Conservation (phyloP, 352 stramenopile species). For the Peronospora farinosa region DNA sequence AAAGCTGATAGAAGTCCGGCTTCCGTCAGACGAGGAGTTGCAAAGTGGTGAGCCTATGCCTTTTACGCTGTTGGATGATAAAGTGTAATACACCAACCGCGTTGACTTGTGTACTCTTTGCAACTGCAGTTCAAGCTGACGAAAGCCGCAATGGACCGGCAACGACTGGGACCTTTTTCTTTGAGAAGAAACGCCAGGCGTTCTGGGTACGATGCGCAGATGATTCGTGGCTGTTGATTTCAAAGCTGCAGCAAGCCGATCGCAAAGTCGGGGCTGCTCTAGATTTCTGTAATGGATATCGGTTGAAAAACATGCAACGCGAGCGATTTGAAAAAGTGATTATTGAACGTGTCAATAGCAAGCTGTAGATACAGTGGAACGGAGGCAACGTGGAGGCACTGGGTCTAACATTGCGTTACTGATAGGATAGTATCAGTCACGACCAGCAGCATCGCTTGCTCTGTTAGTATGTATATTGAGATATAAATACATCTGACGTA, state of each 20-base stretch:
- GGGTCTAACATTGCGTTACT: too few species aligned
- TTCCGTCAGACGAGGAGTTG: slow-evolving; percentile 41
- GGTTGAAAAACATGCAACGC: slow-evolving; percentile 54
- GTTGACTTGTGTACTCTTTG: slow-evolving; percentile 3
- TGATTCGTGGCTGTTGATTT: slow-evolving; percentile 57
- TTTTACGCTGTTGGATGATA: neutral
- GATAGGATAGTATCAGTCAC: too few species aligned
- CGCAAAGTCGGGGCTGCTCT: slow-evolving; percentile 52
- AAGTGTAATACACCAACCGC: neutral
- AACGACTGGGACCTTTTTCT: slow-evolving; percentile 52
- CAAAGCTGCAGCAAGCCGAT: slow-evolving; percentile 62
- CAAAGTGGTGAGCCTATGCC: slow-evolving; percentile 25
- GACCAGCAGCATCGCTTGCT: too few species aligned
- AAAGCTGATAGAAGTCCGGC: slow-evolving; percentile 59
- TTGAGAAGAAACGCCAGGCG: slow-evolving; percentile 61
- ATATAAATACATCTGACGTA: too few species aligned
- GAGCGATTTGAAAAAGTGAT: slow-evolving; percentile 36
- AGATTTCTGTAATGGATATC: slow-evolving; percentile 79
- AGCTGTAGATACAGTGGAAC: slow-evolving; percentile 5
- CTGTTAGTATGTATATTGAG: too few species aligned
- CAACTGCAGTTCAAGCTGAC: slow-evolving; percentile 20
- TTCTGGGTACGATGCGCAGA: slow-evolving; percentile 63
- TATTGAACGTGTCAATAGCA: slow-evolving; percentile 13
- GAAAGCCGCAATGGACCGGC: slow-evolving; percentile 9
- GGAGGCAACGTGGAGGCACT: too few species aligned